Conservation (phyloP, 495 filamentous ascomycete species). For the Neurospora tetrasperma region DNA sequence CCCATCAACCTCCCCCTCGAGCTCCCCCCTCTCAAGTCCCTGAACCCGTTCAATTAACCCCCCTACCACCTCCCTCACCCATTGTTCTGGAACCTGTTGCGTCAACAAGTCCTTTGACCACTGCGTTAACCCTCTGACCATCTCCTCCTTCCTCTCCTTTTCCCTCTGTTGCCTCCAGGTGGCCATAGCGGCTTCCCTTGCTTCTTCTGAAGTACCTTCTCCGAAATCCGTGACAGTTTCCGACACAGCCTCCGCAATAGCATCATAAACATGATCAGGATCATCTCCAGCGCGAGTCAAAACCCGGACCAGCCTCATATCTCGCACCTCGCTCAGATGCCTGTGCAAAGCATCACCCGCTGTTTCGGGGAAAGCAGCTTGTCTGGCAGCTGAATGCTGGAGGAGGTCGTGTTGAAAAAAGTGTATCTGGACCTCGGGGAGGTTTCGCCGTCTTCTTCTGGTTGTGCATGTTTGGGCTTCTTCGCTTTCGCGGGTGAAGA, state of each 20-base stretch:
- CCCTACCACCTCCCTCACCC: constrained; percentile 20
- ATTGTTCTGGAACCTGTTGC: constrained; percentile 20
- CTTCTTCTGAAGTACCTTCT: background rate
- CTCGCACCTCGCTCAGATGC: background rate
- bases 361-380: background rate
- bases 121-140: constrained; percentile 29
- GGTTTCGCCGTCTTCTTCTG: background rate
- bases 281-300: background rate
- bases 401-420: background rate
- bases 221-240: constrained; percentile 1
- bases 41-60: constrained; percentile 9
- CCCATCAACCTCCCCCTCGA: constrained; percentile 1
- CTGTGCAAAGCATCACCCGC: background rate
- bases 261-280: background rate
- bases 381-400: background rate
- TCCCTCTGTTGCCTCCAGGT: constrained; percentile 14
- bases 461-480: background rate
- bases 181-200: background rate
- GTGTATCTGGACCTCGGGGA: background rate
- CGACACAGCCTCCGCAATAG: background rate
- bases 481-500: background rate
- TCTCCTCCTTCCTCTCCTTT: constrained; percentile 16
- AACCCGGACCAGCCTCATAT: background rate
- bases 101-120: constrained; percentile 28
- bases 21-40: background rate